Conservation (phyloP, 805 yeast genomes). For the Lipomyces kockii region DNA sequence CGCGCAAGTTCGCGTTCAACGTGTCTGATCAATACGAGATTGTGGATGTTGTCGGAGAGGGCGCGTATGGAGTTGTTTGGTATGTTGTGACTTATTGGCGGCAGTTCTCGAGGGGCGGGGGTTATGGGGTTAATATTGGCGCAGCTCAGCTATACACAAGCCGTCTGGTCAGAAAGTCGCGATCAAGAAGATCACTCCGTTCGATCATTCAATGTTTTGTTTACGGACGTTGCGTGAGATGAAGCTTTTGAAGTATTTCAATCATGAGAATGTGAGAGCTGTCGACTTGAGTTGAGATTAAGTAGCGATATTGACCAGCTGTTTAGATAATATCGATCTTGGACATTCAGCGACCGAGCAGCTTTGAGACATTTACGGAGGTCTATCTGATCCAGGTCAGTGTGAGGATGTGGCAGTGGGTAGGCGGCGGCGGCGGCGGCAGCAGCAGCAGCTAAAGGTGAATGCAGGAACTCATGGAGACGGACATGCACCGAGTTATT, state of each 20-base stretch:
- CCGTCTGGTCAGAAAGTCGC: constrained; percentile 92
- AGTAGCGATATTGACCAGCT: background rate
- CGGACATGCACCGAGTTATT: constrained; percentile 81
- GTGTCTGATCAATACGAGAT: constrained; percentile 87
- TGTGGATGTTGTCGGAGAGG: constrained; percentile 86
- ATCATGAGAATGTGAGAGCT: constrained; percentile 72
- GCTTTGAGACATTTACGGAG: constrained; percentile 76
- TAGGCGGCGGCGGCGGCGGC: constrained; percentile 11
- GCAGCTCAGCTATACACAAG: constrained; percentile 79
- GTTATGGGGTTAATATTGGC: constrained; percentile 37
- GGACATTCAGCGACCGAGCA: constrained; percentile 84
- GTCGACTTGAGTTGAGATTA: background rate
- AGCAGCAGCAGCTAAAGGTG: background rate
- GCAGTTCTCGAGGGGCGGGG: too few species aligned
- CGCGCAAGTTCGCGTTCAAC: constrained; percentile 65
- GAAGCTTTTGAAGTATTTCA: constrained; percentile 84
- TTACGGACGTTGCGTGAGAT: constrained; percentile 87
- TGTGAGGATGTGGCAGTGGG: background rate
- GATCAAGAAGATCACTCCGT: constrained; percentile 91
- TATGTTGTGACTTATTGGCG: constrained; percentile 8
- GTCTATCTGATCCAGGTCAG: constrained; percentile 64
- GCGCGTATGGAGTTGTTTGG: constrained; percentile 90
- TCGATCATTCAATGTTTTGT: constrained; percentile 86
- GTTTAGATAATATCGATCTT: constrained; percentile 73
- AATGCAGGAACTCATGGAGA: constrained; percentile 83